Evolutionary conservation across 257 asterid genomes (phyloP).

Genomic region (Nicotiana sylvestris): DNA sequence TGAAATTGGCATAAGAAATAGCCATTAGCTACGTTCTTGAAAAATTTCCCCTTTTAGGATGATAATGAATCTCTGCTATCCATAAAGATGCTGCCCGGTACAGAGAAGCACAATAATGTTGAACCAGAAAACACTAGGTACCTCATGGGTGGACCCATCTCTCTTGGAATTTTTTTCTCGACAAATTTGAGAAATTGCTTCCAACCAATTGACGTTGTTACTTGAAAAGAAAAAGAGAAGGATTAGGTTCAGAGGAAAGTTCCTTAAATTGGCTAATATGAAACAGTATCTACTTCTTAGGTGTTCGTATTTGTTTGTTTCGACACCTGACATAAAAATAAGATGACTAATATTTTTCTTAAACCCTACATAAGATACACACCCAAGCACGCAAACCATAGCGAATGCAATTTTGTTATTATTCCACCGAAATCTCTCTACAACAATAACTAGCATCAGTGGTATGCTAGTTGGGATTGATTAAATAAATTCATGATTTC

Average conservation of each 20-base stretch:
- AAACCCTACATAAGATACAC: not conserved
- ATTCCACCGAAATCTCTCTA: not conserved
- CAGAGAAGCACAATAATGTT: constrained; percentile 15
- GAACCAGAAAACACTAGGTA: constrained; percentile 13
- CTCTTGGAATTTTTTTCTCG: not conserved
- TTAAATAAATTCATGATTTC: not conserved
- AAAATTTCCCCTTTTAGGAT: not conserved
- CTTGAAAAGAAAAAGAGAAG: not conserved
- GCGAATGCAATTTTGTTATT: not conserved
- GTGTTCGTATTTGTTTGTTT: not conserved
- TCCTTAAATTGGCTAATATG: not conserved
- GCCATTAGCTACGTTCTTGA: not conserved
- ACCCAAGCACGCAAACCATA: not conserved
- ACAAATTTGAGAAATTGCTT: constrained; percentile 7
- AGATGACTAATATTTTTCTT: not conserved
- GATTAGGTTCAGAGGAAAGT: constrained; percentile 3
- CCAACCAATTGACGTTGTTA: not conserved
- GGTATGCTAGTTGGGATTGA: not conserved
- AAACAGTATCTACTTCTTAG: too few relatives aligned
- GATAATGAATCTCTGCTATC: not conserved
- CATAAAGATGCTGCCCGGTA: constrained; percentile 10
- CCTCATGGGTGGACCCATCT: constrained; percentile 27
- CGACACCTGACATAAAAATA: not conserved
- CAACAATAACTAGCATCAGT: not conserved
- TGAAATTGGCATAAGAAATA: not conserved